Evolutionary conservation across 1,284 basidiomycete species (phyloP).

Genomic region (Golubevia sp.): DNA sequence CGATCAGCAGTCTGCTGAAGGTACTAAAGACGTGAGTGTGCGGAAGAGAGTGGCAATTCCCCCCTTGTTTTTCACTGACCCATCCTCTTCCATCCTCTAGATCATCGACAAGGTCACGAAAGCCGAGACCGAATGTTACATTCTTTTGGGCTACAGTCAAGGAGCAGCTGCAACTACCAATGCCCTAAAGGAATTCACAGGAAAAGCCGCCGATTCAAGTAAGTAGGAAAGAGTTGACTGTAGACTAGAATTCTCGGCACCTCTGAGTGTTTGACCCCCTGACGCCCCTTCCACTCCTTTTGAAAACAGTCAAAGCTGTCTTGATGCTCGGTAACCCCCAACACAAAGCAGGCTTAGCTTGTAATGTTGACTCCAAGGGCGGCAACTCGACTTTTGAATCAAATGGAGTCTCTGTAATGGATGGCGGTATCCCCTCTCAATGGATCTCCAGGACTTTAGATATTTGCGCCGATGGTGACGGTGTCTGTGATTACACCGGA

Average conservation of each 20-base stretch:
- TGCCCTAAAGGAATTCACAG: constrained; percentile 20
- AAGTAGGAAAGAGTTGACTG: background rate
- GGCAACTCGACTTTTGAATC: constrained; percentile 14
- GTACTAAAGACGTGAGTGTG: constrained; percentile 22
- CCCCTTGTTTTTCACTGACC: background rate
- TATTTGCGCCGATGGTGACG: constrained; percentile 29
- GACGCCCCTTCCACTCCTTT: background rate
- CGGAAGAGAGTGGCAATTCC: background rate
- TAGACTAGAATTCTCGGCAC: too few species aligned
- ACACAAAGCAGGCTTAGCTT: constrained; percentile 25
- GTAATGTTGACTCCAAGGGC: constrained; percentile 34
- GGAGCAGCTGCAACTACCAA: constrained; percentile 30
- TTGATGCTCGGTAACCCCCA: constrained; percentile 31
- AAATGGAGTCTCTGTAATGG: constrained; percentile 5
- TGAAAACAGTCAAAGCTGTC: constrained; percentile 35
- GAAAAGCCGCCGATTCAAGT: too few species aligned
- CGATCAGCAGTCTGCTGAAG: constrained; percentile 15
- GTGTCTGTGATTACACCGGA: constrained; percentile 19
- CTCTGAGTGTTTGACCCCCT: background rate
- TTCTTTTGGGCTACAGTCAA: background rate
- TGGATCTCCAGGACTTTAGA: constrained; percentile 29
- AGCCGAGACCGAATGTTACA: too few species aligned
- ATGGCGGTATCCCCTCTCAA: constrained; percentile 13
- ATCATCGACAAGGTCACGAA: background rate
- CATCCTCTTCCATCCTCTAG: background rate